Percentiles rank a stretch among this genome's conserved stretches.
These are phyloP conservation scores for Blastocystis sp. DNA, from an alignment of 352 stramenopile genomes.

Conservation along the genomic window DNA sequence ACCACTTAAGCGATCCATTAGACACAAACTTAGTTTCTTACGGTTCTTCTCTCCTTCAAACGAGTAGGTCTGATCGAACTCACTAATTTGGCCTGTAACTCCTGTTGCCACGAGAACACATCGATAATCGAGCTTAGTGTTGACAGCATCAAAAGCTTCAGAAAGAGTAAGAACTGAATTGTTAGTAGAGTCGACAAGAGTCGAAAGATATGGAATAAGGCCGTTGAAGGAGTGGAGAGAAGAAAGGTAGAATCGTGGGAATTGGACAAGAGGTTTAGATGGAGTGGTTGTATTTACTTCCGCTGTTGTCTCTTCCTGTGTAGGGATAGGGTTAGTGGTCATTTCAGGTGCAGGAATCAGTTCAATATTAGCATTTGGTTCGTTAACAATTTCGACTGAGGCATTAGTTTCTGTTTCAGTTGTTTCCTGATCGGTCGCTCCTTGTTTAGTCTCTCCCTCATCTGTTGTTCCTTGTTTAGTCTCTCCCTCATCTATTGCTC, in stretches of 20 bases:
- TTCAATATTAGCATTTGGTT: no score
- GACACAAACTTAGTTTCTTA: neutral
- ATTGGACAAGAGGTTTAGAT: neutral
- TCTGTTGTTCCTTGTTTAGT: neutral
- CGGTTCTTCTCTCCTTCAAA: neutral
- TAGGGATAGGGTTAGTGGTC: neutral
- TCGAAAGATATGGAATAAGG: neutral
- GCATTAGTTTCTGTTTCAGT: neutral
- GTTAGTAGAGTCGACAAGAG: neutral
- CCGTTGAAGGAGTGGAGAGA: neutral
- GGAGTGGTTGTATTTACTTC: neutral
- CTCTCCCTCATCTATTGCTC: neutral
- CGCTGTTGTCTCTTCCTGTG: neutral
- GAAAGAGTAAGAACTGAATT: neutral
- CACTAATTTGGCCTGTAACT: neutral
- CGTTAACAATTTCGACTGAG: neutral
- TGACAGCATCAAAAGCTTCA: neutral
- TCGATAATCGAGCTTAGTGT: slow-evolving; percentile 2
- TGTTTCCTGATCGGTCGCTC: neutral
- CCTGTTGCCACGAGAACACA: neutral
- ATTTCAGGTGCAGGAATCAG: neutral
- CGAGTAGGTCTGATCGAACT: neutral
- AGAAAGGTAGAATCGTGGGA: neutral
- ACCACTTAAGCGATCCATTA: neutral
- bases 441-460: neutral